Conservation (phyloP, 176 grass and related monocot genomes). For the Ampelocalamus luodianensis region DNA sequence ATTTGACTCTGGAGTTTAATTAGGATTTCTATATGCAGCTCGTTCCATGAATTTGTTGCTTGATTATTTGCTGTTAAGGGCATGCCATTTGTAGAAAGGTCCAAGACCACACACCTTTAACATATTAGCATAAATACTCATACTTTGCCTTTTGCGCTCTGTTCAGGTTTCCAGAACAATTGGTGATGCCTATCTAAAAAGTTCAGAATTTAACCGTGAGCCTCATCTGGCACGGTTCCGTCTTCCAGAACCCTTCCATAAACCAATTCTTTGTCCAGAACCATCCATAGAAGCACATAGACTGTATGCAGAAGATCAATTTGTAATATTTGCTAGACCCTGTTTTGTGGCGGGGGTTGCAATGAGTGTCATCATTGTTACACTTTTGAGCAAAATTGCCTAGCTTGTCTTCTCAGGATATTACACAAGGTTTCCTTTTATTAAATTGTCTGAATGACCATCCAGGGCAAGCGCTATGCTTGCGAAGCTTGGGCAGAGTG, state of each 20-base stretch:
- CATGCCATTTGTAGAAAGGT: not conserved
- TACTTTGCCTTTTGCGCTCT: not conserved
- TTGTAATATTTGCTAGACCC: constrained; percentile 56
- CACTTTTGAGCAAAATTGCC: not conserved
- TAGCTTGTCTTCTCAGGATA: not conserved
- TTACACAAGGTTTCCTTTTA: not conserved
- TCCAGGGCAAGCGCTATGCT: not conserved
- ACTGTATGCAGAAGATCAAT: constrained; percentile 52
- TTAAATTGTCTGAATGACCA: not conserved
- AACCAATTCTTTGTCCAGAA: constrained; percentile 56
- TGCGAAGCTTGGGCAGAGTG: not conserved
- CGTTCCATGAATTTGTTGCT: not conserved
- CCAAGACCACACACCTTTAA: not conserved
- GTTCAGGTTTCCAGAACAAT: constrained; percentile 58
- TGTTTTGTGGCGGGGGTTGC: not conserved
- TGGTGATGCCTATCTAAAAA: constrained; percentile 60
- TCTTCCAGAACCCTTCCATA: constrained; percentile 43
- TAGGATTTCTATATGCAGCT: not conserved
- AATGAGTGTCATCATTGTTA: not conserved
- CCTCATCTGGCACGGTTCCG: constrained; percentile 47
- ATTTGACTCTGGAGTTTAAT: not conserved
- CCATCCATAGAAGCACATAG: constrained; percentile 46
- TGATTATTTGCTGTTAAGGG: not conserved
- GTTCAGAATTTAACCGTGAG: constrained; percentile 53
- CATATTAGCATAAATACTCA: constrained; percentile 8